Evolutionary conservation across 2,329 filamentous ascomycete species (phyloP), one percentile per base, ranked within the genome.

Genomic region (Rhynchosporium agropyri): DNA sequence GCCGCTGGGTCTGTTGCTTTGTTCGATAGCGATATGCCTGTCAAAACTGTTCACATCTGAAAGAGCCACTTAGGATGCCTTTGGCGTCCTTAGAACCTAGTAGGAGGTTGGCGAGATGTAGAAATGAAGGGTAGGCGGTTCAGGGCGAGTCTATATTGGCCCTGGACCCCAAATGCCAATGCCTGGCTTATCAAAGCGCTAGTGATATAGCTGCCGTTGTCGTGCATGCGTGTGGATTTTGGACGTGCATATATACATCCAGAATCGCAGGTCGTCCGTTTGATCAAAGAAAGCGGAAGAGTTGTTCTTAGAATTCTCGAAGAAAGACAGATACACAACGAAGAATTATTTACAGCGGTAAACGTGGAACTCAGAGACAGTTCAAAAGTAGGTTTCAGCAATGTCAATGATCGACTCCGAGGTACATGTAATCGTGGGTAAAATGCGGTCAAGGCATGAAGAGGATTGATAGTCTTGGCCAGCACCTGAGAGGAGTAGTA

Each of bases 1-100:
- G 68, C 70, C 71, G 71, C 72, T 71, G 70, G 62, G 49, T 63
- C 67, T 72, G 71, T 72, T 73, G 69, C 64, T 67, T 69, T 63
- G 63, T 64, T 63, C 56, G 54, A 65, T 63, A 65, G 60, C 60
- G 64, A 60, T 65, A 46, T 43, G 61, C 63, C 62, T 50, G 55
- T 43, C 50, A 58, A 57, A 66, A 31, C 29, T 61, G 63, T 60
- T 57, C 63, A 42, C 58, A 61, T 54, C 26, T 31, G 42, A 62
- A 61, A 51, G 57, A 59, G 62, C 66, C 66, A 70, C 63, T 68
- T 10, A 68, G 61, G 61, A 59, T 45, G 55, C 61, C 28, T 59
- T 60, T 40, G 43, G 55, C 50, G 50, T 46, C 33, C 33, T 57
- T 45, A 45, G 40, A 48, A 45, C 62, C 45, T 57, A 49, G 59